Conservation (phyloP, 2,329 filamentous ascomycete genomes). For the Ophiostoma triangulosporum region DNA sequence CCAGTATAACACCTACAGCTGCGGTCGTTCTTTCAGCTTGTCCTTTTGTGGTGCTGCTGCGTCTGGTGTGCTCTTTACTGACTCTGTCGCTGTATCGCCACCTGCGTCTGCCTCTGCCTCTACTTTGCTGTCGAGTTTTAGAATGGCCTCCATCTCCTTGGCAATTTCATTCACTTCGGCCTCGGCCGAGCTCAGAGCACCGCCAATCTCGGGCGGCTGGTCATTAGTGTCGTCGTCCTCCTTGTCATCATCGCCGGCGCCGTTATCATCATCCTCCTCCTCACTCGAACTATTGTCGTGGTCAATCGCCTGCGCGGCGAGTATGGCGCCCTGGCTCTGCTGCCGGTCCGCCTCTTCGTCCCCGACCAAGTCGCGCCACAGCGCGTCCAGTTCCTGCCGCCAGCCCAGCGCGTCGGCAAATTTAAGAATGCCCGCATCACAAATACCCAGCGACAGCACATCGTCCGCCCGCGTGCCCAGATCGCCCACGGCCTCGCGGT, state of each 20-base stretch:
- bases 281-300: slow-evolving; percentile 14
- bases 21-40: slow-evolving; percentile 5
- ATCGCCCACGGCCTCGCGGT: slow-evolving; percentile 68
- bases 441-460: slow-evolving; percentile 69
- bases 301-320: slow-evolving; percentile 28
- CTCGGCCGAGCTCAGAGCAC: slow-evolving; percentile 7
- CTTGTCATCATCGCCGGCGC: neutral
- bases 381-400: slow-evolving; percentile 63
- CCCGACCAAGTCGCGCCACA: slow-evolving; percentile 60
- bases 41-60: neutral
- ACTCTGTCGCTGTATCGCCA: neutral
- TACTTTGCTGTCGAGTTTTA: slow-evolving; percentile 4
- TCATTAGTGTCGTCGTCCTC: slow-evolving; percentile 1
- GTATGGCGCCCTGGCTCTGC: slow-evolving; percentile 23
- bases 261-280: neutral
- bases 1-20: neutral
- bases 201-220: slow-evolving; percentile 8
- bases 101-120: neutral
- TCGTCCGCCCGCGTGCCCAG: slow-evolving; percentile 70
- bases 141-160: slow-evolving; percentile 8
- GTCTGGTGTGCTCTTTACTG: no score
- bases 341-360: slow-evolving; percentile 42
- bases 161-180: slow-evolving; percentile 12
- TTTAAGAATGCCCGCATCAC: slow-evolving; percentile 66
- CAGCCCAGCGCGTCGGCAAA: slow-evolving; percentile 74